Evolutionary conservation across 1,284 basidiomycete species (phyloP).

Genomic region (Wallemia mellicola): DNA sequence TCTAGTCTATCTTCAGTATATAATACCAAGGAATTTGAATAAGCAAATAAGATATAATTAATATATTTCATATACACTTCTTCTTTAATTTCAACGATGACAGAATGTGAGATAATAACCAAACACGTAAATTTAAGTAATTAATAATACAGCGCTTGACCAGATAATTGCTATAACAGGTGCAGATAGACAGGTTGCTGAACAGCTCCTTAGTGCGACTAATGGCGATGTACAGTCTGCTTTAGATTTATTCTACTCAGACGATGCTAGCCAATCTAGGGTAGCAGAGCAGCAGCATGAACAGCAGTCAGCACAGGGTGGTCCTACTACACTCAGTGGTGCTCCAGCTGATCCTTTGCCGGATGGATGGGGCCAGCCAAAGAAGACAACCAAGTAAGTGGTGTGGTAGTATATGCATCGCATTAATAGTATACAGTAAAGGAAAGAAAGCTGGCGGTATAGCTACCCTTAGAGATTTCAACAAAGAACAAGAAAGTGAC

Average conservation of each 20-base stretch:
- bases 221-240: not conserved
- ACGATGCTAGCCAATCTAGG: not conserved
- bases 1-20: no score
- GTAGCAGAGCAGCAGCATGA: not conserved
- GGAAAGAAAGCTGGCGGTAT: constrained; percentile 10
- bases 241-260: not conserved
- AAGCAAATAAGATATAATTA: no score
- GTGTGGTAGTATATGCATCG: not conserved
- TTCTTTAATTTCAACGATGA: not conserved
- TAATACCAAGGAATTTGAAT: no score
- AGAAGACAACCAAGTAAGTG: constrained; percentile 5
- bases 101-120: not conserved
- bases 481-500: constrained; percentile 23
- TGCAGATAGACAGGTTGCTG: not conserved
- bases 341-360: constrained; percentile 20
- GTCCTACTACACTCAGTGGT: constrained; percentile 13
- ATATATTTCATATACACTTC: not conserved
- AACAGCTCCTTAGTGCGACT: not conserved
- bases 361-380: constrained; percentile 18
- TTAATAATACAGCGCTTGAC: not conserved
- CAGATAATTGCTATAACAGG: not conserved
- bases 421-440: constrained; percentile 3
- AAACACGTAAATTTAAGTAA: not conserved
- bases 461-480: constrained; percentile 15
- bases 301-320: no score